Conservation (phyloP, 768 basidiomycete species). For the Baorangia bicolor region DNA sequence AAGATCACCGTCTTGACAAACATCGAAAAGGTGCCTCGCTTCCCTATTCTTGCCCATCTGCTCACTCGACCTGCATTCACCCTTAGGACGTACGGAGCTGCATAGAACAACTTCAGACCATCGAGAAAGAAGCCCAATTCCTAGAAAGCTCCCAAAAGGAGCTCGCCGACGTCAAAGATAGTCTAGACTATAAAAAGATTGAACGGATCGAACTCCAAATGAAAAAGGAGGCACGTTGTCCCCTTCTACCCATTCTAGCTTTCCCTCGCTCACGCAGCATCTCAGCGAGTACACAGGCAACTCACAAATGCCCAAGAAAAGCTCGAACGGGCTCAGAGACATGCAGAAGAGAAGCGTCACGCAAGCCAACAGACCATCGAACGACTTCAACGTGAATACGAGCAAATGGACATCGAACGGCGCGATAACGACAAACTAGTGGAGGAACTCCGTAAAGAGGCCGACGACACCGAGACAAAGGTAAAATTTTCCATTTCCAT, state of each 20-base stretch:
- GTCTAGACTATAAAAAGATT: conserved; percentile 69
- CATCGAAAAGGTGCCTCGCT: conserved; percentile 68
- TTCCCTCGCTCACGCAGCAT: not conserved
- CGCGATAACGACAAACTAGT: conserved; percentile 77
- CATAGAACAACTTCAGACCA: conserved; percentile 72
- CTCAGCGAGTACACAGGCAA: conserved; percentile 78
- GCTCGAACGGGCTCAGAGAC: conserved; percentile 72
- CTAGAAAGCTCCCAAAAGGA: conserved; percentile 68
- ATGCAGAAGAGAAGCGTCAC: conserved; percentile 75
- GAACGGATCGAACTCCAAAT: conserved; percentile 69
- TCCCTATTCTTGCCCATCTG: not conserved
- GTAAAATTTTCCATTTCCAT: conserved; percentile 33
- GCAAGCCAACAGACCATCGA: conserved; percentile 75
- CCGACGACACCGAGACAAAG: conserved; percentile 64
- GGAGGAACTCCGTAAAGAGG: conserved; percentile 72
- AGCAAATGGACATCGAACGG: conserved; percentile 73
- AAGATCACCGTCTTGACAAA: conserved; percentile 68
- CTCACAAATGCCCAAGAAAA: conserved; percentile 80
- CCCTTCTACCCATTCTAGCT: not conserved
- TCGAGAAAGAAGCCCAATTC: conserved; percentile 63
- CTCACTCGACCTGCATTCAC: not conserved
- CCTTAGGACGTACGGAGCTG: conserved; percentile 67
- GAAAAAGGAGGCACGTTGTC: conserved; percentile 58
- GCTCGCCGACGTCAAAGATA: conserved; percentile 64
- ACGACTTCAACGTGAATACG: conserved; percentile 74